phyloP scores from a whole-genome alignment of 2,329 filamentous ascomycete species.

The Alternaria gansuensis region DNA sequence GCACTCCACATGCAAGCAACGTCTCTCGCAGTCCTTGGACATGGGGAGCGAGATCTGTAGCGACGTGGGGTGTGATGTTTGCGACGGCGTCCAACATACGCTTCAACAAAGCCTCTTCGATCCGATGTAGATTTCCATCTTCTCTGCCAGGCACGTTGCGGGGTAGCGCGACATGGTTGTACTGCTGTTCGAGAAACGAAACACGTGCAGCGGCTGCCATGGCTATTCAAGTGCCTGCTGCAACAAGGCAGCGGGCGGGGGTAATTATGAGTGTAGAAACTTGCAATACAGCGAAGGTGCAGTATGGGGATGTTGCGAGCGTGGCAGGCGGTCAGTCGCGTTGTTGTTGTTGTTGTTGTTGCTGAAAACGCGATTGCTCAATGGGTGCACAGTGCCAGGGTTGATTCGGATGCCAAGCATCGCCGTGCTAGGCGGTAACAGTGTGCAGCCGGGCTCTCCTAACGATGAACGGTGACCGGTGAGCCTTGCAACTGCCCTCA shows the following conservation, averaged over 20 bases:
- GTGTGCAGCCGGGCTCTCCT: neutral
- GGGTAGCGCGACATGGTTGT: slow-evolving; percentile 53
- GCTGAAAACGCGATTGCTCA: slow-evolving; percentile 1
- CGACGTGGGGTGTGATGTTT: slow-evolving; percentile 24
- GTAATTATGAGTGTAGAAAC: neutral
- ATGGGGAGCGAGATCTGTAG: slow-evolving; percentile 14
- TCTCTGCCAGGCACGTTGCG: slow-evolving; percentile 51
- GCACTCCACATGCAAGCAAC: slow-evolving; percentile 26
- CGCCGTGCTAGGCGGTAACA: slow-evolving; percentile 1
- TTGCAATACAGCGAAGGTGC: neutral
- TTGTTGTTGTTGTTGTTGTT: neutral
- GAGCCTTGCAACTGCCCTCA: slow-evolving; percentile 1
- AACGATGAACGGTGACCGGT: slow-evolving; percentile 13
- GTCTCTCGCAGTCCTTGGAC: slow-evolving; percentile 30
- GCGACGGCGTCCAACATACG: slow-evolving; percentile 42
- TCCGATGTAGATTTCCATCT: slow-evolving; percentile 38
- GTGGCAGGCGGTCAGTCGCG: neutral
- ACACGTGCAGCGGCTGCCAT: slow-evolving; percentile 29
- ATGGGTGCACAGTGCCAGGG: neutral
- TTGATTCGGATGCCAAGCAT: slow-evolving; percentile 7
- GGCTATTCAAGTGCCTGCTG: slow-evolving; percentile 7
- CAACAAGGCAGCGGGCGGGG: slow-evolving; percentile 14
- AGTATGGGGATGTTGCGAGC: neutral
- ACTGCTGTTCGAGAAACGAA: slow-evolving; percentile 37
- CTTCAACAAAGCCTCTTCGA: slow-evolving; percentile 43